phyloP scores from a whole-genome alignment of 768 basidiomycete species.

The Hygrophoropsis aurantiaca region DNA sequence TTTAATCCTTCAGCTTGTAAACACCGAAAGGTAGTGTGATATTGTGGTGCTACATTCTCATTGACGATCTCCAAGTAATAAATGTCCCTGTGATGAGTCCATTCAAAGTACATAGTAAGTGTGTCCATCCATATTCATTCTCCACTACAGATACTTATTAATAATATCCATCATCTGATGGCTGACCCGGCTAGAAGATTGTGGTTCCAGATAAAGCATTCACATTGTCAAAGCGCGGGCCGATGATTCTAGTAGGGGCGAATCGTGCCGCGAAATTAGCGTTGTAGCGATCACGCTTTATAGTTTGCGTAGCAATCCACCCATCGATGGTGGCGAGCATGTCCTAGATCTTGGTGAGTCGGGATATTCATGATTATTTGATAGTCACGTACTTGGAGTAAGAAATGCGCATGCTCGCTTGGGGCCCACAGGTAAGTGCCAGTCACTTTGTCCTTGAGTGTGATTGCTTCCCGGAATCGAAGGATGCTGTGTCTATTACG shows the following conservation, averaged over 20 bases:
- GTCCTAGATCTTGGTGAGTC: slow-evolving; percentile 17
- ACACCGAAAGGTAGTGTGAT: too few species aligned
- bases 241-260: slow-evolving; percentile 14
- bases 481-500: slow-evolving; percentile 16
- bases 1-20: too few species aligned
- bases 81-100: too few species aligned
- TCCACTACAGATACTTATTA: too few species aligned
- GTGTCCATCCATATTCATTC: too few species aligned
- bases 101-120: too few species aligned
- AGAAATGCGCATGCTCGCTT: slow-evolving; percentile 8
- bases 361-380: neutral
- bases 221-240: slow-evolving; percentile 23
- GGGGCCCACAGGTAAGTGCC: slow-evolving; percentile 21
- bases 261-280: neutral
- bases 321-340: slow-evolving; percentile 25
- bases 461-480: slow-evolving; percentile 18
- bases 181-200: too few species aligned
- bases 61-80: too few species aligned
- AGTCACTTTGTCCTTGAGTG: slow-evolving; percentile 7
- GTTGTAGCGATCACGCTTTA: slow-evolving; percentile 15
- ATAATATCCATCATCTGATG: too few species aligned
- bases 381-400: slow-evolving; percentile 18
- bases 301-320: slow-evolving; percentile 20
- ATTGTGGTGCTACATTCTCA: too few species aligned
- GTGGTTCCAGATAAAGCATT: too few species aligned